These are phyloP conservation scores for Cyclotella baltica DNA, from an alignment of 108 stramenopile species.

Conservation along the genomic window DNA sequence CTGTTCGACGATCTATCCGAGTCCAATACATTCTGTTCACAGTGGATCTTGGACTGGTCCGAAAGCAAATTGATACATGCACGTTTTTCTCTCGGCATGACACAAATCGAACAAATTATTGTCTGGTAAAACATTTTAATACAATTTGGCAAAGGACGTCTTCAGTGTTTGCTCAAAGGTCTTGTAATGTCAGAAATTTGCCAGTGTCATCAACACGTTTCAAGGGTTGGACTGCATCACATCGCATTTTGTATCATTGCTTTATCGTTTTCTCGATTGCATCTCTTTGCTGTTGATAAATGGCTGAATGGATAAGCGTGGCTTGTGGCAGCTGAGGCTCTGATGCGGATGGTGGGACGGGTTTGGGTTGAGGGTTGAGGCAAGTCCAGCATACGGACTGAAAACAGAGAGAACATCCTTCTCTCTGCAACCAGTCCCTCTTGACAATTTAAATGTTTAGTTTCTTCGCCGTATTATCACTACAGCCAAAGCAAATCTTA, in stretches of 20 bases:
- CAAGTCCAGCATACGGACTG: too few species aligned
- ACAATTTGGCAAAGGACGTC: constrained; percentile 71
- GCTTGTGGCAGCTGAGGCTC: too few species aligned
- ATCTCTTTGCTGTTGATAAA: too few species aligned
- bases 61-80: constrained; percentile 67
- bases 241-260: background rate
- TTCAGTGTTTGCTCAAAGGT: constrained; percentile 56
- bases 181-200: constrained; percentile 43
- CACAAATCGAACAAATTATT: constrained; percentile 76
- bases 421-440: too few species aligned
- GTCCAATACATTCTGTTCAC: constrained; percentile 62
- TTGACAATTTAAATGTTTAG: too few species aligned
- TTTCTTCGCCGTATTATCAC: too few species aligned
- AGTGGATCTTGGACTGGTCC: constrained; percentile 75
- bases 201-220: background rate
- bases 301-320: too few species aligned
- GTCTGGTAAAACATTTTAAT: constrained; percentile 71
- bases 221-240: background rate
- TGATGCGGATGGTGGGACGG: too few species aligned
- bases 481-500: too few species aligned
- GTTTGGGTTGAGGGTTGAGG: too few species aligned
- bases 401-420: too few species aligned
- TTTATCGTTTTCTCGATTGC: too few species aligned
- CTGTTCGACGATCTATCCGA: constrained; percentile 50
- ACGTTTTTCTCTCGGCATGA: constrained; percentile 66